Evolutionary conservation across 805 yeast genomes (phyloP).

Genomic region (Barnettozyma wickerhamii): DNA sequence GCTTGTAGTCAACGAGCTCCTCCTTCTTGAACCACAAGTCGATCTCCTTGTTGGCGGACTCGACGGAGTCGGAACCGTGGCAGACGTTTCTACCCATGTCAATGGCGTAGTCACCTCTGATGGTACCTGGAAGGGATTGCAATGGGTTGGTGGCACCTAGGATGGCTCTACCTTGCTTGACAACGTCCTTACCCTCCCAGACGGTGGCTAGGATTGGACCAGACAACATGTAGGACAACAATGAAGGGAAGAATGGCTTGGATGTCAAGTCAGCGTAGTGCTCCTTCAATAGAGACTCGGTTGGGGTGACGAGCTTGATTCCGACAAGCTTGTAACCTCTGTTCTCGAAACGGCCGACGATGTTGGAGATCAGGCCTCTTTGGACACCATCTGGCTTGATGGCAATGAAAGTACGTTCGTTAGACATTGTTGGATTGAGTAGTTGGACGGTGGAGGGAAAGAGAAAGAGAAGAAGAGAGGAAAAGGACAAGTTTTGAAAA

Average conservation of each 20-base stretch:
- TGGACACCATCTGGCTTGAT: slow-evolving; percentile 99
- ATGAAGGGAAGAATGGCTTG: slow-evolving; percentile 98
- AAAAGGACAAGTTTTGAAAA: background rate
- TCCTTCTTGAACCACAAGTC: slow-evolving; percentile 96
- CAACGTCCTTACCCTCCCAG: slow-evolving; percentile 99
- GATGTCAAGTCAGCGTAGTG: slow-evolving; percentile 94
- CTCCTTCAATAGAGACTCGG: slow-evolving; percentile 80
- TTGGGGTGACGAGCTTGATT: slow-evolving; percentile 84
- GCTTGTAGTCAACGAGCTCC: slow-evolving; percentile 90
- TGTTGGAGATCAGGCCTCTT: slow-evolving; percentile 91
- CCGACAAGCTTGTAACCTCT: slow-evolving; percentile 98
- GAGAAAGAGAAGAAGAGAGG: slow-evolving; percentile 1
- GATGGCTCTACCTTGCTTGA: slow-evolving; percentile 95
- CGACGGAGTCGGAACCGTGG: slow-evolving; percentile 99
- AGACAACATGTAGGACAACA: slow-evolving; percentile 92
- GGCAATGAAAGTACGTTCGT: slow-evolving; percentile 88
- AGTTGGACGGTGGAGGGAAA: background rate
- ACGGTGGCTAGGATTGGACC: slow-evolving; percentile 99
- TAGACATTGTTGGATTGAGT: slow-evolving; percentile 23
- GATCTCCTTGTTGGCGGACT: slow-evolving; percentile 94
- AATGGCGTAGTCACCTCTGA: slow-evolving; percentile 98
- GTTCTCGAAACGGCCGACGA: slow-evolving; percentile 90
- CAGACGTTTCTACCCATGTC: slow-evolving; percentile 99
- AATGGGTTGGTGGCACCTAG: slow-evolving; percentile 99
- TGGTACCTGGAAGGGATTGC: slow-evolving; percentile 97